phyloP scores from a whole-genome alignment of 768 basidiomycete species.

The Termitomyces sp. region DNA sequence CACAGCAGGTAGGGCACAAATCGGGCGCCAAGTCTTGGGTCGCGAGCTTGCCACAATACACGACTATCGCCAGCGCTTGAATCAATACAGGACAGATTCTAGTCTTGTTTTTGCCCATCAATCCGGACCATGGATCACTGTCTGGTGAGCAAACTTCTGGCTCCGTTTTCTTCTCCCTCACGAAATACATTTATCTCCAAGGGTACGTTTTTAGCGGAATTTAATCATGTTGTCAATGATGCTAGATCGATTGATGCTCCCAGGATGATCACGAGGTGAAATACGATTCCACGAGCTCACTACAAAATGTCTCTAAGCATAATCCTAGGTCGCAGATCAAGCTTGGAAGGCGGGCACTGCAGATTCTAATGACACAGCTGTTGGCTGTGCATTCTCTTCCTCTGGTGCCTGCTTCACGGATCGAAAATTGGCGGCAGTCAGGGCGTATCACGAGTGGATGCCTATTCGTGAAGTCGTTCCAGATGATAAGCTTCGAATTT shows the following conservation, averaged over 20 bases:
- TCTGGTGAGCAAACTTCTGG: neutral
- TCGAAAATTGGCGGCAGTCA: conserved; percentile 53
- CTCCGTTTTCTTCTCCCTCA: neutral
- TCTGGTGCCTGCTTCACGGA: conserved; percentile 43
- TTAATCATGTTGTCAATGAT: neutral
- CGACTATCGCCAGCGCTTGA: neutral
- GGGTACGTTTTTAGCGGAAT: neutral
- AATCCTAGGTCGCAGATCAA: neutral
- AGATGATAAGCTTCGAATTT: conserved; percentile 54
- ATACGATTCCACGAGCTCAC: neutral
- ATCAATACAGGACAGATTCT: neutral
- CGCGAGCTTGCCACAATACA: neutral
- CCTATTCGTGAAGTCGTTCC: conserved; percentile 56
- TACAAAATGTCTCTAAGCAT: neutral
- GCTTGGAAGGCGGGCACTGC: neutral
- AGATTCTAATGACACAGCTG: conserved; percentile 28
- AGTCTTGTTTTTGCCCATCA: conserved; percentile 2
- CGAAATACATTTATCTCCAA: neutral
- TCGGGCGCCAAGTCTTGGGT: neutral
- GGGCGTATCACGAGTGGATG: conserved; percentile 62
- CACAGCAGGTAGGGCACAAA: neutral
- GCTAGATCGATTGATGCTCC: neutral
- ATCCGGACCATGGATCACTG: neutral
- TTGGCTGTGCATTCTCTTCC: conserved; percentile 49
- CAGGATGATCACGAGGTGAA: neutral